Evolutionary conservation across 164 flowering plant species (phyloP).

Genomic region (Vitis riparia): DNA sequence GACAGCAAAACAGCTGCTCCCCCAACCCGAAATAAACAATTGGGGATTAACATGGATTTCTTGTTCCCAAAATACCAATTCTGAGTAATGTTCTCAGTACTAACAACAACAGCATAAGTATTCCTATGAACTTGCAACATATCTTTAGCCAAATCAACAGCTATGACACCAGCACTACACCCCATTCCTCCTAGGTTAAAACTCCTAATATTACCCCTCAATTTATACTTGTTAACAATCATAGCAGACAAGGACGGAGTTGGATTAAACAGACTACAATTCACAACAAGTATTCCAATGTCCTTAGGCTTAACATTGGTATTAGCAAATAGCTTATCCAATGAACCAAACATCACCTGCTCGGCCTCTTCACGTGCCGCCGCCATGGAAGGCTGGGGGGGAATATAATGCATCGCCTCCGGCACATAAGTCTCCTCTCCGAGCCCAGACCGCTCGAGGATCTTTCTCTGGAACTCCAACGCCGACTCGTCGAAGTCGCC

Average conservation of each 20-base stretch:
- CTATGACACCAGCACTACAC: constrained; percentile 77
- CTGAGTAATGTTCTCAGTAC: constrained; percentile 83
- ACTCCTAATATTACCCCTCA: constrained; percentile 63
- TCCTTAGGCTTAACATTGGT: constrained; percentile 61
- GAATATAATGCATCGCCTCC: constrained; percentile 43
- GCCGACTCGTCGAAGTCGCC: constrained; percentile 52
- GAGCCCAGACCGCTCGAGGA: constrained; percentile 53
- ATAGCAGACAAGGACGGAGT: constrained; percentile 80
- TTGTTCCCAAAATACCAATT: constrained; percentile 84
- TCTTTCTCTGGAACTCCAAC: constrained; percentile 58
- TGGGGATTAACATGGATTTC: constrained; percentile 75
- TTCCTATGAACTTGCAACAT: constrained; percentile 67
- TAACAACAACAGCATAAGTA: constrained; percentile 76
- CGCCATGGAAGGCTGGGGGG: constrained; percentile 46
- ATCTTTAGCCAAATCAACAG: constrained; percentile 73
- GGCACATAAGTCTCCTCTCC: constrained; percentile 61
- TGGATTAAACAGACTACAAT: constrained; percentile 78
- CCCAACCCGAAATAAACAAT: constrained; percentile 81
- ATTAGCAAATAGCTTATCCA: constrained; percentile 56
- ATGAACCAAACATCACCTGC: constrained; percentile 73
- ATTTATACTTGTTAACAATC: constrained; percentile 72
- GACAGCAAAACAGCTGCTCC: constrained; percentile 74
- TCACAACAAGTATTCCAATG: constrained; percentile 75
- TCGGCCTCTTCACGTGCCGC: constrained; percentile 58
- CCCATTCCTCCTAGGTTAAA: constrained; percentile 90